A percentile compares a stretch with the other conserved stretches of the same genome.
Evolutionary conservation across 176 grass and related monocot genomes (phyloP).

Genomic region (Zoysia pacifica): DNA sequence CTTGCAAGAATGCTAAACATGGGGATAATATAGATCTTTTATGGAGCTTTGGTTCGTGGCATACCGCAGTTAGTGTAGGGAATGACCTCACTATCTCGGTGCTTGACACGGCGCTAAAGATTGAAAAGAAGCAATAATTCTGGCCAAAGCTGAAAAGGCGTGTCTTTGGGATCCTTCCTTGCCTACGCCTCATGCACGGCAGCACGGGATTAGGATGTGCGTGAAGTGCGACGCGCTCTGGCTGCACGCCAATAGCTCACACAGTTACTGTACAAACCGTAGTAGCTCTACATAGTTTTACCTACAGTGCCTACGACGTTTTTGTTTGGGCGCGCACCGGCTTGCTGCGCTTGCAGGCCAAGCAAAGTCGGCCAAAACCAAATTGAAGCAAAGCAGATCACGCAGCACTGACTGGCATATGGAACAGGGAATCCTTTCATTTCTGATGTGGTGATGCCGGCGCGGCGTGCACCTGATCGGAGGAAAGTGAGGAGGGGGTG

Average conservation of each 20-base stretch:
- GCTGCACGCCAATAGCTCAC: slow-evolving; percentile 7
- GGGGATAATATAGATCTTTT: neutral
- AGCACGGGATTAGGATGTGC: neutral
- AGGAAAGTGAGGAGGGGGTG: no score
- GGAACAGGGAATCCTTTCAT: neutral
- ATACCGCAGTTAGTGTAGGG: neutral
- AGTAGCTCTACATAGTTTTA: neutral
- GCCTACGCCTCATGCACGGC: slow-evolving; percentile 22
- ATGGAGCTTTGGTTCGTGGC: neutral
- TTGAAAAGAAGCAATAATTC: slow-evolving; percentile 25
- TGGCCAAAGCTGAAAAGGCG: neutral
- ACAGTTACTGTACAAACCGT: neutral
- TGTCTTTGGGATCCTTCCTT: neutral
- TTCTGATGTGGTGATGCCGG: no score
- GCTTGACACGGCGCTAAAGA: slow-evolving; percentile 26
- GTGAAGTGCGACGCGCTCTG: slow-evolving; percentile 5
- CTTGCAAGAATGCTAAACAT: no score
- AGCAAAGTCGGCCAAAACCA: neutral
- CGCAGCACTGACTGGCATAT: neutral
- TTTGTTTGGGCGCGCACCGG: neutral
- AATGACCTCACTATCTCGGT: neutral
- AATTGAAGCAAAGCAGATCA: neutral
- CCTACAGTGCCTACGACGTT: neutral
- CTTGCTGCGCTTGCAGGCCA: slow-evolving; percentile 26
- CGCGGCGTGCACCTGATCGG: no score